Evolutionary conservation across 2,329 filamentous ascomycete genomes (phyloP).

Genomic region (Ophiostoma himal-ulmi): DNA sequence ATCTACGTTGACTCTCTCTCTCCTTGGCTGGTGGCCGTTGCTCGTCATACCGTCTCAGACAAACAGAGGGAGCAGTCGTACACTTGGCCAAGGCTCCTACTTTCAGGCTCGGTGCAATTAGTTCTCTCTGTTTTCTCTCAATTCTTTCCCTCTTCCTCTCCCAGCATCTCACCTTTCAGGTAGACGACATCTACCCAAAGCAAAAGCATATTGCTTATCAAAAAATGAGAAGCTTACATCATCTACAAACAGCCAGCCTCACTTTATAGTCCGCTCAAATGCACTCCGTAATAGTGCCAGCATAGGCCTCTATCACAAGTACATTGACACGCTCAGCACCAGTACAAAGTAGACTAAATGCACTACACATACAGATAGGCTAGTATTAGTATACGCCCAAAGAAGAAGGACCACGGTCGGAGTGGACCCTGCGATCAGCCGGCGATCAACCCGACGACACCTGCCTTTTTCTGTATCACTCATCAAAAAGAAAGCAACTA

Average conservation of each 20-base stretch:
- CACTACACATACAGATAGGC: neutral
- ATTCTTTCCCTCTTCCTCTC: neutral
- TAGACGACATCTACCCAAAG: neutral
- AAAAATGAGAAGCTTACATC: neutral
- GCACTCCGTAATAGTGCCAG: too few relatives aligned
- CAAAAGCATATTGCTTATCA: neutral
- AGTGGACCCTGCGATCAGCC: conserved; percentile 12
- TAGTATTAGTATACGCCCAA: neutral
- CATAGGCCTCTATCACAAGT: neutral
- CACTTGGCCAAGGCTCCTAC: neutral
- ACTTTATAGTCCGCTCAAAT: neutral
- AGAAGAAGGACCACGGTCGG: conserved; percentile 7
- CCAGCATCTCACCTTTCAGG: too few relatives aligned
- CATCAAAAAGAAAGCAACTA: neutral
- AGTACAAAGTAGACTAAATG: neutral
- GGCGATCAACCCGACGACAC: conserved; percentile 15
- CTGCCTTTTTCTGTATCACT: conserved; percentile 19
- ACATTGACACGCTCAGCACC: neutral
- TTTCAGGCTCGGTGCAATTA: neutral
- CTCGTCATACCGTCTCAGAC: neutral
- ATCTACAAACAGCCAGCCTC: neutral
- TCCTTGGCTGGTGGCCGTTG: neutral
- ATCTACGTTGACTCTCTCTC: neutral
- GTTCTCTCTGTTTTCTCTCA: neutral
- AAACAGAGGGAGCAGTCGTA: neutral